Conservation (phyloP, 1,284 basidiomycete genomes). For the Trichosporon ovoides region DNA sequence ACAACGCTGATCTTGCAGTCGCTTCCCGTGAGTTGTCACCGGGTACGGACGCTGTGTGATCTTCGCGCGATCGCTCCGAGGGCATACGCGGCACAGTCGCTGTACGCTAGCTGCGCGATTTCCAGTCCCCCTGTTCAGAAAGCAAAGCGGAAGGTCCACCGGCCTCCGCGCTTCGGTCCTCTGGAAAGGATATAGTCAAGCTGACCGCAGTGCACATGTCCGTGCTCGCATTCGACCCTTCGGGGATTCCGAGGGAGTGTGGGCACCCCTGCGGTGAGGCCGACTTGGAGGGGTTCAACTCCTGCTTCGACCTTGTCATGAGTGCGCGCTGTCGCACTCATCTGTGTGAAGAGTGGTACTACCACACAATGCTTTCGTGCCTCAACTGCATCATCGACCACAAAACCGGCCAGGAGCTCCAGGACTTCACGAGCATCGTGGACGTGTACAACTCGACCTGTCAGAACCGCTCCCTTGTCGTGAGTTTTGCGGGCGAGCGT, state of each 20-base stretch:
- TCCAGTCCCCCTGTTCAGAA: too few relatives aligned
- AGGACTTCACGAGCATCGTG: not conserved
- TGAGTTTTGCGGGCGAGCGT: not conserved
- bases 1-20: too few relatives aligned
- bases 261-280: not conserved
- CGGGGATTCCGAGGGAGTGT: not conserved
- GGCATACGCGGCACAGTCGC: too few relatives aligned
- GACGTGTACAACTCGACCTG: not conserved
- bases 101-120: too few relatives aligned
- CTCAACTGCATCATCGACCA: not conserved
- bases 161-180: too few relatives aligned
- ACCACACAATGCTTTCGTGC: not conserved
- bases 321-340: not conserved
- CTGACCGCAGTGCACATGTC: not conserved
- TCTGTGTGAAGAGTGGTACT: not conserved
- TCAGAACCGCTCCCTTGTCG: not conserved
- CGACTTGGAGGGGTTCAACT: not conserved
- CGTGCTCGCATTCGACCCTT: not conserved
- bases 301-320: constrained; percentile 3
- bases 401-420: not conserved
- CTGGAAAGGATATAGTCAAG: too few relatives aligned
- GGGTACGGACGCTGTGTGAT: too few relatives aligned
- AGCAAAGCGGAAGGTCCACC: too few relatives aligned
- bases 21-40: too few relatives aligned
- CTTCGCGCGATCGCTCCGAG: too few relatives aligned